These are phyloP conservation scores for Dalechampia spathulata DNA, from an alignment of 441 rosid species.

Conservation along the genomic window DNA sequence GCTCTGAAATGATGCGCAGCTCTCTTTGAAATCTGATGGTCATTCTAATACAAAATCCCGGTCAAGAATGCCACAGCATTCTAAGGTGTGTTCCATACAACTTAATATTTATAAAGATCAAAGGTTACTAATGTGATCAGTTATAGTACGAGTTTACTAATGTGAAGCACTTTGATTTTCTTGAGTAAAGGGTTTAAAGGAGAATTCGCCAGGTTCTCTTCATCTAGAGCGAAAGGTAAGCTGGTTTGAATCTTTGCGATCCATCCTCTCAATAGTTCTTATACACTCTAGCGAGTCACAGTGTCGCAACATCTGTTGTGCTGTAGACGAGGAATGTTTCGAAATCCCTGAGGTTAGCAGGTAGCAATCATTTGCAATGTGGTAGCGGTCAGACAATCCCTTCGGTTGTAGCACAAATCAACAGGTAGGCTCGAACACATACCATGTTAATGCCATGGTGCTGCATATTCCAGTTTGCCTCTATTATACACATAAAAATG, in stretches of 20 bases:
- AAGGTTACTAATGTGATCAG: not conserved
- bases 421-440: slow-evolving; percentile 19
- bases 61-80: slow-evolving; percentile 17
- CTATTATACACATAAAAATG: too few species aligned
- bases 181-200: slow-evolving; percentile 29
- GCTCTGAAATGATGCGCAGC: slow-evolving; percentile 26
- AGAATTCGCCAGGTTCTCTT: slow-evolving; percentile 26
- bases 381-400: slow-evolving; percentile 11
- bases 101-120: not conserved
- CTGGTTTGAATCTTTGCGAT: not conserved
- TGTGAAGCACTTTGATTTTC: slow-evolving; percentile 2
- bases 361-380: slow-evolving; percentile 20
- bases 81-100: slow-evolving; percentile 18
- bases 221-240: slow-evolving; percentile 26
- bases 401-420: slow-evolving; percentile 13
- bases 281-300: not conserved
- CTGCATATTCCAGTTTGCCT: too few species aligned
- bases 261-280: too few species aligned
- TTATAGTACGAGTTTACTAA: not conserved
- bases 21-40: slow-evolving; percentile 31
- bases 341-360: slow-evolving; percentile 15
- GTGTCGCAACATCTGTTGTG: not conserved
- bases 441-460: not conserved
- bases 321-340: slow-evolving; percentile 1
- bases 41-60: slow-evolving; percentile 15